A percentile compares a stretch with the other conserved stretches of the same genome.
phyloP scores from a whole-genome alignment of 2,329 filamentous ascomycete genomes.

The Cercospora sesami region DNA sequence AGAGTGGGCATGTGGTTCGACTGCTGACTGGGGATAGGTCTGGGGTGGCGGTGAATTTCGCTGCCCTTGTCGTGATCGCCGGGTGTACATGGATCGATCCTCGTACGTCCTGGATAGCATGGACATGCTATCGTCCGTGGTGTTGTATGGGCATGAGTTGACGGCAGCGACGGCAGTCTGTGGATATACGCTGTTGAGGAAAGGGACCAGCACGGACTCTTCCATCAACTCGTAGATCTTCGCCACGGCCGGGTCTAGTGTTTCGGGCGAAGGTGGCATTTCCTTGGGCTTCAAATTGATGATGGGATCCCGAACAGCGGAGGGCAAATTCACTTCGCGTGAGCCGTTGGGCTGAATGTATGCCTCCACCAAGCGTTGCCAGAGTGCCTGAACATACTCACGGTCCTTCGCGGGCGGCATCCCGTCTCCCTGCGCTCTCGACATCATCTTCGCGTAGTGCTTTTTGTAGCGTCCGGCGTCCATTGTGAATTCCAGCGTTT shows the following conservation, averaged over 20 bases:
- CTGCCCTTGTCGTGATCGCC: slow-evolving; percentile 32
- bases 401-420: slow-evolving; percentile 57
- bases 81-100: slow-evolving; percentile 34
- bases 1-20: slow-evolving; percentile 33
- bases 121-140: slow-evolving; percentile 37
- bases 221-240: slow-evolving; percentile 98
- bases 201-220: slow-evolving; percentile 89
- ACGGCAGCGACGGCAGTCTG: slow-evolving; percentile 49
- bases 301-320: slow-evolving; percentile 78
- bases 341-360: slow-evolving; percentile 86
- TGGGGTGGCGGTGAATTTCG: slow-evolving; percentile 38
- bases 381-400: slow-evolving; percentile 74
- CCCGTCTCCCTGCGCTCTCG: slow-evolving; percentile 46
- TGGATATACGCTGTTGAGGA: slow-evolving; percentile 68
- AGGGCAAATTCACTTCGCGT: slow-evolving; percentile 86
- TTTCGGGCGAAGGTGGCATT: slow-evolving; percentile 70
- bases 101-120: slow-evolving; percentile 43
- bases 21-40: slow-evolving; percentile 31
- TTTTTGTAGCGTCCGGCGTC: slow-evolving; percentile 83
- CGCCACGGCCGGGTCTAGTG: slow-evolving; percentile 76
- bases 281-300: slow-evolving; percentile 60
- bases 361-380: slow-evolving; percentile 83
- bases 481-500: slow-evolving; percentile 95
- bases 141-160: slow-evolving; percentile 46
- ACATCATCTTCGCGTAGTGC: slow-evolving; percentile 61